Conservation (phyloP, 1,284 basidiomycete species). For the Malassezia vespertilionis region DNA sequence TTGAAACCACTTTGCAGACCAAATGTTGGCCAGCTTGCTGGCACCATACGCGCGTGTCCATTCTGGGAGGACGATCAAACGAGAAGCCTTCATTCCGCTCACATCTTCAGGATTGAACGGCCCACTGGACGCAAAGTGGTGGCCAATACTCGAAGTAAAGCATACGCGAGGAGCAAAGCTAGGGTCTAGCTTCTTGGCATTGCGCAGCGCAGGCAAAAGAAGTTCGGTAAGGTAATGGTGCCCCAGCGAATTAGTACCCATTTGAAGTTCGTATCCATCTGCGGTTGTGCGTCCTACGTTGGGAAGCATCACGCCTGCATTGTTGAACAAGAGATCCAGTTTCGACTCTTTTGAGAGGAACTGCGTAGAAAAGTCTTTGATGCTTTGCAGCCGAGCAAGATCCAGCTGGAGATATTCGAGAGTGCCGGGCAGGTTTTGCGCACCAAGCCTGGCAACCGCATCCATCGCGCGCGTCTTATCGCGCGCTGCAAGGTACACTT, state of each 20-base stretch:
- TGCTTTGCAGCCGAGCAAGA: constrained; percentile 19
- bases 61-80: background rate
- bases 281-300: constrained; percentile 9
- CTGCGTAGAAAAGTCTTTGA: constrained; percentile 18
- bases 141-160: constrained; percentile 24
- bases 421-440: constrained; percentile 2
- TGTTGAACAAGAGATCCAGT: constrained; percentile 27
- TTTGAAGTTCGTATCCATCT: constrained; percentile 31
- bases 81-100: background rate
- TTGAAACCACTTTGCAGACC: constrained; percentile 6
- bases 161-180: constrained; percentile 15
- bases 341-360: constrained; percentile 17
- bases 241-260: constrained; percentile 28
- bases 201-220: constrained; percentile 19
- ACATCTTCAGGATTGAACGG: constrained; percentile 13
- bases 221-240: constrained; percentile 27
- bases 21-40: constrained; percentile 19
- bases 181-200: constrained; percentile 2
- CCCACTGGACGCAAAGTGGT: constrained; percentile 7
- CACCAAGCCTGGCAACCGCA: constrained; percentile 10
- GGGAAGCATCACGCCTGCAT: constrained; percentile 26
- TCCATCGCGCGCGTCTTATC: constrained; percentile 6
- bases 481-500: constrained; percentile 26
- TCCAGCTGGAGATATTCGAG: constrained; percentile 24
- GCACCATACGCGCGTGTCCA: constrained; percentile 24